Evolutionary conservation across 1,284 basidiomycete species (phyloP), one percentile per base, ranked within the genome.

Genomic region (Sporisorium scitamineum): DNA sequence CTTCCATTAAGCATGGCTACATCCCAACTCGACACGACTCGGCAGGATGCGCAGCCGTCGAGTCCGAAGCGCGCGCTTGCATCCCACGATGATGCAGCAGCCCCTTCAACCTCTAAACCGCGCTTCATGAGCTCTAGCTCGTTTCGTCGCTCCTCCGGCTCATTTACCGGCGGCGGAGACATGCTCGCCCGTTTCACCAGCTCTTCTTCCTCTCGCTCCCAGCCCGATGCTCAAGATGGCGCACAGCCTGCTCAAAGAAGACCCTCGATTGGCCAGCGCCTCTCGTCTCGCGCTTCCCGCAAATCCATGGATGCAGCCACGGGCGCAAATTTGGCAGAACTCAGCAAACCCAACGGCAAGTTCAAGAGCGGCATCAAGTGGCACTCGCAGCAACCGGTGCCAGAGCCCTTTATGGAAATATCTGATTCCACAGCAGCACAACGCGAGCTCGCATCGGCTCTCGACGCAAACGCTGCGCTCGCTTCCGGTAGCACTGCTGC

Each of bases 311-410:
- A 68, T 13, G 48, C 18, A 24, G 10, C 44, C 37, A 47, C 47
- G 5, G 64, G 70, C 34, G 53, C 61, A n/a, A 62, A 80, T 24
- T 48, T 76, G 0, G 73, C 63, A 16, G 74, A 79, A 20, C 69
- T 80, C n/a, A 64, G 60, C 54, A 65, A 50, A 42, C 68, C 79
- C 11, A 75, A 48, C 2, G 64, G 74, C 39, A 80, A 80, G 54
- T 80, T 75, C 66, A 79, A 70, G 57, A 80, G 77, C 51, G 73
- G 74, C 48, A 59, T 72, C 50, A 71, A 70, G 24, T 78, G 67
- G 68, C 55, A 75, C n/a, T 65, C 65, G 16, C 61, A 74, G 20
- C 58, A 71, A 16, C 26, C 48, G 3, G 57, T 34, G 3, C 68
- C 71, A 3, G 76, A 81, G 39, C 75, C 80, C 18, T 81, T 73